Evolutionary conservation across 192 early-diverging fungal genomes (phyloP).

Genomic region (Gamsiella multidivaricata): DNA sequence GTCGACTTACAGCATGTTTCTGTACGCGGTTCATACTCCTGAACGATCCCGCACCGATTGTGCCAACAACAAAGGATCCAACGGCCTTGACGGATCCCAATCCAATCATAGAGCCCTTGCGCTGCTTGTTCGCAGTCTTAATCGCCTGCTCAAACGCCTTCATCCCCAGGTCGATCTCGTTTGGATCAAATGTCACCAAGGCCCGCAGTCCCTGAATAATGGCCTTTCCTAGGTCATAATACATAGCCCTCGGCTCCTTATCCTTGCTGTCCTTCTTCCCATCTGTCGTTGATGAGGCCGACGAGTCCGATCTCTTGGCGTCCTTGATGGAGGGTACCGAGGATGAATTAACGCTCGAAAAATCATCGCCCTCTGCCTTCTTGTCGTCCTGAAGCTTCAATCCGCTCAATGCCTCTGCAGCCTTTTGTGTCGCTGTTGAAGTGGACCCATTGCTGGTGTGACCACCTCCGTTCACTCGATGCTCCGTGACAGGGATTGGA

Average conservation of each 20-base stretch:
- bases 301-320: not conserved
- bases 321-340: constrained; percentile 19
- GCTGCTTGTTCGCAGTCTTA: constrained; percentile 66
- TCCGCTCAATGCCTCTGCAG: constrained; percentile 2
- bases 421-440: constrained; percentile 16
- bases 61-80: constrained; percentile 57
- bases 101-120: constrained; percentile 65
- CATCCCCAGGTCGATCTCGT: constrained; percentile 73
- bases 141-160: constrained; percentile 71
- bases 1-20: constrained; percentile 71
- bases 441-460: not conserved
- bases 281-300: not conserved
- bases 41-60: constrained; percentile 58
- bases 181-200: constrained; percentile 81
- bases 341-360: constrained; percentile 15
- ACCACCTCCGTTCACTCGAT: not conserved
- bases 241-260: constrained; percentile 66
- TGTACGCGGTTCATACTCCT: constrained; percentile 68
- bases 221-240: constrained; percentile 77
- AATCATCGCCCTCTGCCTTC: not conserved
- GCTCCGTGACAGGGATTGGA: constrained; percentile 14
- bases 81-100: constrained; percentile 61
- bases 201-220: constrained; percentile 77
- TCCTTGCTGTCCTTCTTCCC: constrained; percentile 20
- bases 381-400: not conserved